These are phyloP conservation scores for Saccharum officinarum DNA, from an alignment of 176 grass and related monocot species.

Conservation along the genomic window DNA sequence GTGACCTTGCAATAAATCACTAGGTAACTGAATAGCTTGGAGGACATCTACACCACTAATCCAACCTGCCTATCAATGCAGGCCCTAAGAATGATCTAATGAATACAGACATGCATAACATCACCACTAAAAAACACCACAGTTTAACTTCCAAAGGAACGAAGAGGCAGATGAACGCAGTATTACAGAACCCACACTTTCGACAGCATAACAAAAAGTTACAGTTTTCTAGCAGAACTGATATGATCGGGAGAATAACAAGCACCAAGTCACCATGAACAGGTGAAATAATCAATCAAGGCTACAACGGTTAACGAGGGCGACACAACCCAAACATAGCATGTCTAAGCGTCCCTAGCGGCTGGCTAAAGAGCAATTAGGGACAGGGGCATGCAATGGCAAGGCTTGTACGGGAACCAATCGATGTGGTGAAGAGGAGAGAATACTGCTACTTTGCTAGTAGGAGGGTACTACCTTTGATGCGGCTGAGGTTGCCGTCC, in stretches of 20 bases:
- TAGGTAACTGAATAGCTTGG: too few relatives aligned
- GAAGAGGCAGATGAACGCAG: neutral
- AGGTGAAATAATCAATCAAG: neutral
- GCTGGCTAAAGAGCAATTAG: neutral
- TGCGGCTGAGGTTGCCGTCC: slow-evolving; percentile 19
- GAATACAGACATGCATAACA: too few relatives aligned
- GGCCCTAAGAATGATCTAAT: too few relatives aligned
- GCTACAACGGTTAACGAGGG: neutral
- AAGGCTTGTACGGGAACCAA: neutral
- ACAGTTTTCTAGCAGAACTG: neutral
- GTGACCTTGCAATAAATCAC: neutral
- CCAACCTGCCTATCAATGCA: too few relatives aligned
- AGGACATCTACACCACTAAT: too few relatives aligned
- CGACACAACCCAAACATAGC: neutral
- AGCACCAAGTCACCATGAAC: neutral
- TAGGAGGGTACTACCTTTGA: slow-evolving; percentile 21
- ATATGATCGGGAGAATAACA: neutral
- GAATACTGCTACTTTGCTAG: neutral
- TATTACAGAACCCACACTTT: too few relatives aligned
- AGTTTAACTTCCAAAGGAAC: too few relatives aligned
- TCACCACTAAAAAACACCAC: too few relatives aligned
- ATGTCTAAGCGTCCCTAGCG: neutral
- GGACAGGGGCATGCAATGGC: neutral
- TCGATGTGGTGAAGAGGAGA: neutral
- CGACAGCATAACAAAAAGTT: too few relatives aligned